Evolutionary conservation across 208 protist species (phyloP), one percentile per base, ranked within the genome.

Genomic region (Leishmania martiniquensis): DNA sequence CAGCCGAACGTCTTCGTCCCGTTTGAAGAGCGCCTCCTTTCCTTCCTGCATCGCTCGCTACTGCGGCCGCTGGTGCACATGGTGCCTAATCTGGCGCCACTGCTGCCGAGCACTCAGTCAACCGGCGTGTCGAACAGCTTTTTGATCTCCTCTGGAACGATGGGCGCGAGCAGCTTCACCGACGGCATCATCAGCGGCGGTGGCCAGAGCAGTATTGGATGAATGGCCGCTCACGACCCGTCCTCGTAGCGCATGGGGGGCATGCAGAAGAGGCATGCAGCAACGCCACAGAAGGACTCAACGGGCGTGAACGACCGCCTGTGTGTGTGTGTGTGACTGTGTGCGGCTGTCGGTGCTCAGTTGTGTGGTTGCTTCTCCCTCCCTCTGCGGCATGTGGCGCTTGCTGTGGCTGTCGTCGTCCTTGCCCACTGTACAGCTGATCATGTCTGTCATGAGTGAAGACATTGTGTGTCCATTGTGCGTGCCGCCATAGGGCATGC

Each of bases 1-100:
- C 91, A 92, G 80, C 94, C 94, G 7, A 97, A 97, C 79, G 92
- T 93, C 17, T 87, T 97, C 22, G 88, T 92, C 47, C 89, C 92
- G 0, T 91, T 93, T 76, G 85, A 91, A 29, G 83, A 91, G 76
- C 86, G 92, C 4, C 82, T 97, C 39, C 75, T 75, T 39, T 70
- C 83, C 4, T 97, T 97, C 63, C 76, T 97, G 76, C 86, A 89
- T 9, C 87, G 88, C 70, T 91, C 89, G n/a, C 59, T 97, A 44
- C 81, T 97, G 52, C 87, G 88, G 39, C 94, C 94, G 52, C 85
- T 97, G 63, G 77, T 76, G 17, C 84, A 90, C 69, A 91, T 89
- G 63, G 90, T 93, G 71, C 84, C 95, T 6, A 74, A 68, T 57
- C 73, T 87, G 29, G 81, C 49, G 2, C 72, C 60, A 55, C n/a